Evolutionary conservation across 805 yeast genomes (phyloP).

Genomic region (Schizosaccharomyces osmophilus): DNA sequence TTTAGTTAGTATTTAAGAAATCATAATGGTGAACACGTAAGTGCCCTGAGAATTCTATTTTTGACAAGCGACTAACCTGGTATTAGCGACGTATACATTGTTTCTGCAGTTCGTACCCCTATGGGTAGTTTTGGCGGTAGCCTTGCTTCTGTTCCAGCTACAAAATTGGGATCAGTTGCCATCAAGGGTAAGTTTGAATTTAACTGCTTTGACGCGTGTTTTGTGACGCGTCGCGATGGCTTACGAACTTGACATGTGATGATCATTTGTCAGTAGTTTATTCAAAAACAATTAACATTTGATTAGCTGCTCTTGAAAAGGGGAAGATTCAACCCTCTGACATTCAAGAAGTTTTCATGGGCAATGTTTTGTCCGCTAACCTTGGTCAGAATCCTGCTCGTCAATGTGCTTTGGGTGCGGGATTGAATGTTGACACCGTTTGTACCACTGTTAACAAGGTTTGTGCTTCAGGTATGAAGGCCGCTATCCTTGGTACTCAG

Average conservation of each 20-base stretch:
- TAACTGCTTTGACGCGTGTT: too few relatives aligned
- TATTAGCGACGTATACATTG: slow-evolving; percentile 43
- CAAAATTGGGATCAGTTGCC: slow-evolving; percentile 80
- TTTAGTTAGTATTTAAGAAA: too few relatives aligned
- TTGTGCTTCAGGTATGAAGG: slow-evolving; percentile 84
- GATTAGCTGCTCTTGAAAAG: slow-evolving; percentile 51
- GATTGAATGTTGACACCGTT: slow-evolving; percentile 53
- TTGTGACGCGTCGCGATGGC: too few relatives aligned
- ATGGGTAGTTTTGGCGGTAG: slow-evolving; percentile 83
- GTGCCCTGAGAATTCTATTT: neutral
- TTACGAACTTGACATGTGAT: too few relatives aligned
- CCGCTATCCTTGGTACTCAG: slow-evolving; percentile 71
- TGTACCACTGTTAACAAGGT: slow-evolving; percentile 86
- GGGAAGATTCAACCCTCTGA: slow-evolving; percentile 53
- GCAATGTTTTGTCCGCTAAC: slow-evolving; percentile 76
- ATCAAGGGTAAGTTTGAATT: slow-evolving; percentile 23
- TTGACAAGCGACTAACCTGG: too few relatives aligned
- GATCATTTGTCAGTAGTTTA: too few relatives aligned
- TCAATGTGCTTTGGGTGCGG: slow-evolving; percentile 78
- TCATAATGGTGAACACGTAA: neutral
- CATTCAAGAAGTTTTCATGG: slow-evolving; percentile 74
- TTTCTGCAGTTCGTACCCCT: slow-evolving; percentile 81
- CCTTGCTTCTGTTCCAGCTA: slow-evolving; percentile 46
- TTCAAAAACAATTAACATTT: neutral
- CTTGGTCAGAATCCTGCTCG: slow-evolving; percentile 94